Base-by-base conservation (phyloP, 1,284 basidiomycete species). In the Ceratobasidium sp. region DNA sequence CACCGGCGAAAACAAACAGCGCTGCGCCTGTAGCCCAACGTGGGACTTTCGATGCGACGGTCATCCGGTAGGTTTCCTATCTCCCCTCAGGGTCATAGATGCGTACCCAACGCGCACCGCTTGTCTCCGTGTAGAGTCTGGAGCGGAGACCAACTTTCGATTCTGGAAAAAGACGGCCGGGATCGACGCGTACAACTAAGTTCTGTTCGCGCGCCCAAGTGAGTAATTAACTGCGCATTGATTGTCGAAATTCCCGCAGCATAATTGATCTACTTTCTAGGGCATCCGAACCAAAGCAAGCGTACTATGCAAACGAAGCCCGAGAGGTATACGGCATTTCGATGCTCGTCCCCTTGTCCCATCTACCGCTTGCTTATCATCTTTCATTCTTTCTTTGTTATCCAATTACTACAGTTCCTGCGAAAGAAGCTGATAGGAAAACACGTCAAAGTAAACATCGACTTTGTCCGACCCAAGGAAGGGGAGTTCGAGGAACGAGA, bases 401-500 rank as follows among this genome's bases (percentile, higher is more conserved):
- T 41, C 26, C 47, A 32, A 43, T 58, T 57, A 21, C 30, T 18
- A 26, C 80, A 95, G 80, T 95, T 96, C 82, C 82, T 98, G 62
- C 89, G 96, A 67, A 96, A 94, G 82, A 91, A 89, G 76, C 84
- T 98, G 18, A 95, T 98, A 74, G 96, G 96, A 61, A 98, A 97
- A 83, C 86, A 75, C 38, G 74, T 75, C 32, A 66, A 62, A 38
- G 84, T 96, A 35, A 87, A 86, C 23, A 84, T 97, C 67, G 96
- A 98, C 82, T 98, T 97, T 78, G 82, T 96, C 77, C 91, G 94
- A 75, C 94, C 95, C n/a, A 87, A 88, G 72, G 96, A 98, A 77
- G 96, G 95, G 63, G 94, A 96, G 73, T 98, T 89, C 77, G 96
- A 97, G 69, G 95, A 96, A 81, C 89, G 94, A 63, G 94, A 97